A percentile compares a stretch with the other conserved stretches of the same genome.
Conservation (phyloP, 805 yeast species). For the Zygosaccharomyces siamensis region DNA sequence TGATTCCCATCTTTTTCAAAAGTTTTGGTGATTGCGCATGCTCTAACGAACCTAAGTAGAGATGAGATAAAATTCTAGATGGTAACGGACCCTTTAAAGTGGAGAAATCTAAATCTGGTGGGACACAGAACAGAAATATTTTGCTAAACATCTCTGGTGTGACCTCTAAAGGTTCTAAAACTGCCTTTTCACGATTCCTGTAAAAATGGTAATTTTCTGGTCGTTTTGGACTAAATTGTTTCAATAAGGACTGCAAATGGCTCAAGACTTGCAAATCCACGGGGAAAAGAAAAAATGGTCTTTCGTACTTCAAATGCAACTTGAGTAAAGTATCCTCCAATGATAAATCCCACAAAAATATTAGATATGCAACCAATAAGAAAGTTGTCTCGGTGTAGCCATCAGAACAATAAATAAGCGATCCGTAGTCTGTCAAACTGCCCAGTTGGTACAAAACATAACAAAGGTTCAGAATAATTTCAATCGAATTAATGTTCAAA, state of each 20-base stretch:
- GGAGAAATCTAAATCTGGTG: conserved; percentile 27
- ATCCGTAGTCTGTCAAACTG: conserved; percentile 32
- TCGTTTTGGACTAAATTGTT: conserved; percentile 52
- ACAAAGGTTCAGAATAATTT: conserved; percentile 65
- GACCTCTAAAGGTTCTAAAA: conserved; percentile 18
- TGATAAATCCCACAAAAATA: conserved; percentile 58
- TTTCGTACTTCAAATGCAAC: conserved; percentile 55
- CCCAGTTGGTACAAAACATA: conserved; percentile 39
- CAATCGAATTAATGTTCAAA: conserved; percentile 56
- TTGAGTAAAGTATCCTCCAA: conserved; percentile 62
- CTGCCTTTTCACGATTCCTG: neutral
- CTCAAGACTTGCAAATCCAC: conserved; percentile 64
- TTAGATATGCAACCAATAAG: conserved; percentile 62
- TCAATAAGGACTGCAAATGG: conserved; percentile 58
- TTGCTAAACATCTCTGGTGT: conserved; percentile 34
- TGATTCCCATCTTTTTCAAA: conserved; percentile 60
- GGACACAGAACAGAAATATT: conserved; percentile 30
- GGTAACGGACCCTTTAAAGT: conserved; percentile 66
- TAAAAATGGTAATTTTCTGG: conserved; percentile 13
- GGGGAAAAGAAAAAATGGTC: conserved; percentile 82
- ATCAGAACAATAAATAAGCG: conserved; percentile 74
- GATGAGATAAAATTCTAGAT: conserved; percentile 73
- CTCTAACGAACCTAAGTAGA: conserved; percentile 76
- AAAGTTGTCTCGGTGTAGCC: conserved; percentile 90
- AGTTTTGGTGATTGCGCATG: conserved; percentile 75